Conservation (phyloP, 208 protist species). For the Trypanosoma avium region DNA sequence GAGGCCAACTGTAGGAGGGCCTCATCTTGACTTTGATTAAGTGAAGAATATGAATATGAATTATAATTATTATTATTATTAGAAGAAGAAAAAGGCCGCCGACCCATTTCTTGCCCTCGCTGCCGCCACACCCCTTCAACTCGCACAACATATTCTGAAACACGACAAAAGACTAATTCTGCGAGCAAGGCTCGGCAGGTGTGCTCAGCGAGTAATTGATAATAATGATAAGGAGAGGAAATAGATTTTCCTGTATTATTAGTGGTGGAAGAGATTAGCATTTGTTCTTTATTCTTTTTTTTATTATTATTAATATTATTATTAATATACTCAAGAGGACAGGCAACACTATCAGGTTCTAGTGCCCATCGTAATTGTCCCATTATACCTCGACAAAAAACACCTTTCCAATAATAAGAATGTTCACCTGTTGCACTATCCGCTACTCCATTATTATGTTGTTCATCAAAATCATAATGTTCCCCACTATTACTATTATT, state of each 20-base stretch:
- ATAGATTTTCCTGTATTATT: not conserved
- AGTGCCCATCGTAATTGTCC: constrained; percentile 74
- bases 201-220: constrained; percentile 45
- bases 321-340: too few species aligned
- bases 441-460: not conserved
- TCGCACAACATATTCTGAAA: constrained; percentile 65
- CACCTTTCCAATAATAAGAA: constrained; percentile 30
- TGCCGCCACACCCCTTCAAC: constrained; percentile 46
- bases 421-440: constrained; percentile 7
- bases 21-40: constrained; percentile 2
- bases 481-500: too few species aligned
- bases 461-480: not conserved
- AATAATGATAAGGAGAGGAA: constrained; percentile 20
- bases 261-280: too few species aligned
- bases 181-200: constrained; percentile 48
- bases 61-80: too few species aligned
- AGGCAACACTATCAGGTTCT: constrained; percentile 36
- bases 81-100: not conserved
- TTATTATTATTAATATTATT: too few species aligned
- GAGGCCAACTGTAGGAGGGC: constrained; percentile 9
- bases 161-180: constrained; percentile 45
- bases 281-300: too few species aligned
- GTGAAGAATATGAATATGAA: too few species aligned
- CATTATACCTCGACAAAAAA: constrained; percentile 52
- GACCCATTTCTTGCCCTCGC: constrained; percentile 19